Evolutionary conservation across 164 flowering plant species (phyloP).

Genomic region (Platanus orientalis): DNA sequence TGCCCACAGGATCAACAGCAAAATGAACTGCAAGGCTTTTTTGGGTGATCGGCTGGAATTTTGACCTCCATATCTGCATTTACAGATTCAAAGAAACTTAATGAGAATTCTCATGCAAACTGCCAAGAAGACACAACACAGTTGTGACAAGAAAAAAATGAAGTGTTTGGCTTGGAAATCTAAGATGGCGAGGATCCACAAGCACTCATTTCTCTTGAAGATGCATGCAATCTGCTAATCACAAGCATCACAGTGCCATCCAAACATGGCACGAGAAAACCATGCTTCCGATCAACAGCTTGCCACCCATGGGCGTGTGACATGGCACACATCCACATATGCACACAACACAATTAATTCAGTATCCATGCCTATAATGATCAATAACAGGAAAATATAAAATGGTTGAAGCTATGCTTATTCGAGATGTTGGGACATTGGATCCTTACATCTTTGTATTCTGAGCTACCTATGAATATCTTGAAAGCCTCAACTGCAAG

Average conservation of each 20-base stretch:
- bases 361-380: neutral
- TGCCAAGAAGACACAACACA: too few species aligned
- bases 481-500: conserved; percentile 70
- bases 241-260: too few species aligned
- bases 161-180: too few species aligned
- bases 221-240: too few species aligned
- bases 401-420: neutral
- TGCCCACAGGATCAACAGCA: conserved; percentile 75
- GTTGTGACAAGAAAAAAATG: neutral
- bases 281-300: neutral
- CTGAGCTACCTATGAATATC: conserved; percentile 50
- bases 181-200: neutral
- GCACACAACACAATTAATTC: neutral
- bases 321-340: neutral
- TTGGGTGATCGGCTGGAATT: conserved; percentile 44
- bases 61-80: conserved; percentile 66
- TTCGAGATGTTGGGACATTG: conserved; percentile 1
- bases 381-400: neutral
- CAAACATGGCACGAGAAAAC: neutral
- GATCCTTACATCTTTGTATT: conserved; percentile 59
- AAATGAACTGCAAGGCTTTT: conserved; percentile 50
- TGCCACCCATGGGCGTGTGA: neutral
- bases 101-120: neutral
- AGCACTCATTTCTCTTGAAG: too few species aligned
- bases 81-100: conserved; percentile 3